phyloP scores from a whole-genome alignment of 371 early-diverging fungal species.

The Haplosporangium sp. region DNA sequence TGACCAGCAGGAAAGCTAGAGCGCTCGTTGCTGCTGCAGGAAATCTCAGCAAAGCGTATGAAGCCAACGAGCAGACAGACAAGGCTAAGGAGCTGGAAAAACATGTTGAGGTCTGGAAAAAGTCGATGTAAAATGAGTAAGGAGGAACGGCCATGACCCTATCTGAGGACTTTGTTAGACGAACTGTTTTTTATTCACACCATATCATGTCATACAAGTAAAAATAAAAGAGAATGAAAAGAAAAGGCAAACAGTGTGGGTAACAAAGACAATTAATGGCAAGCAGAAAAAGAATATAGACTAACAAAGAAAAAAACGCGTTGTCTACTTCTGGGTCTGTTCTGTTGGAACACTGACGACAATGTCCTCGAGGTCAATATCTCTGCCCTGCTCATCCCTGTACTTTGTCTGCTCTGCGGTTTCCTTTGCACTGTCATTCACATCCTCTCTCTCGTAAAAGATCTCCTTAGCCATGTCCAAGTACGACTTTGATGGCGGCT shows the following conservation, averaged over 20 bases:
- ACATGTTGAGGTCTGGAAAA: constrained; percentile 32
- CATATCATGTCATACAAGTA: too few relatives aligned
- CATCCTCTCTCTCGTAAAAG: constrained; percentile 50
- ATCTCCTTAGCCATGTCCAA: constrained; percentile 51
- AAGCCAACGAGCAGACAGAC: constrained; percentile 20
- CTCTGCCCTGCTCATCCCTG: constrained; percentile 37
- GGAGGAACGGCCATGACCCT: too few relatives aligned
- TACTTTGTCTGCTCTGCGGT: constrained; percentile 34
- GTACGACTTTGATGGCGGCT: constrained; percentile 38
- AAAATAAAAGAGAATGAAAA: too few relatives aligned
- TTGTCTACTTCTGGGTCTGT: too few relatives aligned
- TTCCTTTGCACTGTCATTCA: constrained; percentile 39
- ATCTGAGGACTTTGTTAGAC: too few relatives aligned
- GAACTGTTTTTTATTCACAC: too few relatives aligned
- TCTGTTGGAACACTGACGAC: constrained; percentile 37
- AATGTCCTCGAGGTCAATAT: constrained; percentile 49
- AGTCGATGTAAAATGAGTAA: constrained; percentile 18
- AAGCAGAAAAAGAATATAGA: neutral
- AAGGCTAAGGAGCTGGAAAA: constrained; percentile 37
- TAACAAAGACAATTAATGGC: too few relatives aligned
- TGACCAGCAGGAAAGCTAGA: constrained; percentile 38
- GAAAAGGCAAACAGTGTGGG: too few relatives aligned
- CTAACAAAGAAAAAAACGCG: neutral
- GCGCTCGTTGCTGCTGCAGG: constrained; percentile 44
- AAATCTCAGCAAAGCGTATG: constrained; percentile 27